Conservation (phyloP, 208 protist genomes). For the Crithidia thermophila region DNA sequence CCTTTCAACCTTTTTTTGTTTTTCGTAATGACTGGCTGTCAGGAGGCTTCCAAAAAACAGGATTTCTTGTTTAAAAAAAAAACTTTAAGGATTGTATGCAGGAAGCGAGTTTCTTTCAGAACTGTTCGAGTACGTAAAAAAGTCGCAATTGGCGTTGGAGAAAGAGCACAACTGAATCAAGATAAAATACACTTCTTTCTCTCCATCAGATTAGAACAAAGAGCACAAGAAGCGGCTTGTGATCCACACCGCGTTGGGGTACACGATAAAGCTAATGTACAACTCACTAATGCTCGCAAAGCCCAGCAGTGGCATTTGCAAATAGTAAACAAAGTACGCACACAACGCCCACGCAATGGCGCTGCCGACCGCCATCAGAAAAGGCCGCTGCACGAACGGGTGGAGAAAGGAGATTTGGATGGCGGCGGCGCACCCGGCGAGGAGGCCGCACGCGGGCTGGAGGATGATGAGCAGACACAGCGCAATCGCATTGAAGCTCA, state of each 20-base stretch:
- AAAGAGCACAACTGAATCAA: too few relatives aligned
- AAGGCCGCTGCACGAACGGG: slow-evolving; percentile 16
- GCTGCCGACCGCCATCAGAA: slow-evolving; percentile 27
- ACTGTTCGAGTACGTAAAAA: neutral
- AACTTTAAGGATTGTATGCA: slow-evolving; percentile 14
- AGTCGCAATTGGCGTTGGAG: neutral
- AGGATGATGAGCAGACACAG: slow-evolving; percentile 61
- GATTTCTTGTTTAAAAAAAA: slow-evolving; percentile 23
- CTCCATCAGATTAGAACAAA: neutral
- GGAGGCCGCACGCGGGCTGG: slow-evolving; percentile 50
- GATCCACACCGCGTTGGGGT: slow-evolving; percentile 65
- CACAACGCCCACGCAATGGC: slow-evolving; percentile 34
- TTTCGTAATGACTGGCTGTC: too few relatives aligned
- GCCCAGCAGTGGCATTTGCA: slow-evolving; percentile 34
- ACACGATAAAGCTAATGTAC: slow-evolving; percentile 65
- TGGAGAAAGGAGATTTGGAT: slow-evolving; percentile 57
- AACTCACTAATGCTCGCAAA: slow-evolving; percentile 40
- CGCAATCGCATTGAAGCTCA: slow-evolving; percentile 56
- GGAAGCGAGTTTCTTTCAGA: too few relatives aligned
- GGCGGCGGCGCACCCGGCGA: slow-evolving; percentile 51
- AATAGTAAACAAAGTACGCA: slow-evolving; percentile 33
- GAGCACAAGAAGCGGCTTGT: slow-evolving; percentile 31
- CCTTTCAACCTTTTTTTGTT: too few relatives aligned
- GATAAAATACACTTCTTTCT: too few relatives aligned
- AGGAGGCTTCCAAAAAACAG: too few relatives aligned